Percentiles rank a stretch among this genome's conserved stretches.
Conservation (phyloP, 176 grass and related monocot species). For the Zoysia pacifica region DNA sequence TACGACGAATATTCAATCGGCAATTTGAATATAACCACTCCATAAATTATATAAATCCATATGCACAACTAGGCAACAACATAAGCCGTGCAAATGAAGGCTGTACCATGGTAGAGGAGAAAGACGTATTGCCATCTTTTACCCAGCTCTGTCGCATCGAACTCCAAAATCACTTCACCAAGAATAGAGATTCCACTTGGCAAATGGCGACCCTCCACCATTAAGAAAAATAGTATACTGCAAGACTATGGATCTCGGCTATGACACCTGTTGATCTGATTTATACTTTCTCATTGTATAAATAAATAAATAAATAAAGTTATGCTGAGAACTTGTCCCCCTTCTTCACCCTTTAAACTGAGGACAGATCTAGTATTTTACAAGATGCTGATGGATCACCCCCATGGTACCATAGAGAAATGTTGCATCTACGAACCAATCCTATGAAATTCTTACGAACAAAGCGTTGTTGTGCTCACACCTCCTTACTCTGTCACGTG, state of each 20-base stretch:
- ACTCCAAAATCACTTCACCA: neutral
- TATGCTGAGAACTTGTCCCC: neutral
- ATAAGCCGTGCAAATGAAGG: too few relatives aligned
- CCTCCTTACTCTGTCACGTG: too few relatives aligned
- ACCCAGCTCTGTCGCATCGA: neutral
- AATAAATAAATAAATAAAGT: neutral
- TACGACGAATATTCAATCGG: too few relatives aligned
- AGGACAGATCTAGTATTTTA: neutral
- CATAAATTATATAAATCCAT: too few relatives aligned
- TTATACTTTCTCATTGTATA: neutral
- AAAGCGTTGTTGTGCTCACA: too few relatives aligned
- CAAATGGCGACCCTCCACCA: neutral
- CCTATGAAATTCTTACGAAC: too few relatives aligned
- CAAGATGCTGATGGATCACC: neutral
- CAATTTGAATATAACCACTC: too few relatives aligned
- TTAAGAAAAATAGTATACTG: neutral
- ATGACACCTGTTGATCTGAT: neutral
- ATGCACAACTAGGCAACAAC: too few relatives aligned
- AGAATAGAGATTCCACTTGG: neutral
- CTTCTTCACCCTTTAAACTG: neutral
- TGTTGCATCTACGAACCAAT: too few relatives aligned
- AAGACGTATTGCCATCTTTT: neutral
- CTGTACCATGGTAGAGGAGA: too few relatives aligned
- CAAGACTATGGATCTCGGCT: neutral
- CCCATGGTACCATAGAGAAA: too few relatives aligned